phyloP scores from a whole-genome alignment of 2,329 filamentous ascomycete species.

The Huntiella savannae region DNA sequence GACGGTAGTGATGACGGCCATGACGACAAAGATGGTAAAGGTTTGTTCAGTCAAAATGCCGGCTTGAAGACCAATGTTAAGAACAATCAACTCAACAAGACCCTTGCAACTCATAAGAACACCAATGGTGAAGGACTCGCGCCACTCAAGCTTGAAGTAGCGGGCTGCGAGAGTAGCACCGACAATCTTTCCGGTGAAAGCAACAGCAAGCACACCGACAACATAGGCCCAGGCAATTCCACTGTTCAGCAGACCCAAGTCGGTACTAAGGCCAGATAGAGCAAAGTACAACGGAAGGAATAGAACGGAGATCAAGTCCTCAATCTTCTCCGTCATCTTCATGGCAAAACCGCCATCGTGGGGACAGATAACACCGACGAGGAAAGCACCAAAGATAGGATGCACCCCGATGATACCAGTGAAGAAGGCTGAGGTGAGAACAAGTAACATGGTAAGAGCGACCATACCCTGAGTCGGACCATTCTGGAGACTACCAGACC shows the following conservation, averaged over 20 bases:
- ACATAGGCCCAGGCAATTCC: conserved; percentile 84
- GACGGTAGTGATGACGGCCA: conserved; percentile 69
- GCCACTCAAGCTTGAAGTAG: conserved; percentile 63
- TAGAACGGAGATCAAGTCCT: conserved; percentile 69
- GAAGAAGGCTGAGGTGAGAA: conserved; percentile 66
- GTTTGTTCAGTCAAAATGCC: conserved; percentile 62
- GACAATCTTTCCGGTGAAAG: conserved; percentile 68
- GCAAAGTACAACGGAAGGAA: conserved; percentile 89
- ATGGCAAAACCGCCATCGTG: conserved; percentile 82
- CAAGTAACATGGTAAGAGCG: conserved; percentile 60
- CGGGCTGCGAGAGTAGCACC: conserved; percentile 66
- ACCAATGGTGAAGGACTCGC: conserved; percentile 75
- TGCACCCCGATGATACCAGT: conserved; percentile 82
- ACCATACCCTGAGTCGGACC: conserved; percentile 76
- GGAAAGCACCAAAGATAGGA: conserved; percentile 83
- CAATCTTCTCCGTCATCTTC: conserved; percentile 81
- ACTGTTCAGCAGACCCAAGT: conserved; percentile 64
- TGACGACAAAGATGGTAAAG: conserved; percentile 88
- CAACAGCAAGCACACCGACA: conserved; percentile 59
- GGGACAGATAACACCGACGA: conserved; percentile 75
- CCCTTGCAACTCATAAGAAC: conserved; percentile 94
- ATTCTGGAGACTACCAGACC: conserved; percentile 62
- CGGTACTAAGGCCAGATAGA: conserved; percentile 71
- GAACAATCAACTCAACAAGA: conserved; percentile 82
- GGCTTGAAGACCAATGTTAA: conserved; percentile 65